Base-by-base conservation (phyloP, 2,329 filamentous ascomycete genomes). In the Scedosporium aurantiacum region DNA sequence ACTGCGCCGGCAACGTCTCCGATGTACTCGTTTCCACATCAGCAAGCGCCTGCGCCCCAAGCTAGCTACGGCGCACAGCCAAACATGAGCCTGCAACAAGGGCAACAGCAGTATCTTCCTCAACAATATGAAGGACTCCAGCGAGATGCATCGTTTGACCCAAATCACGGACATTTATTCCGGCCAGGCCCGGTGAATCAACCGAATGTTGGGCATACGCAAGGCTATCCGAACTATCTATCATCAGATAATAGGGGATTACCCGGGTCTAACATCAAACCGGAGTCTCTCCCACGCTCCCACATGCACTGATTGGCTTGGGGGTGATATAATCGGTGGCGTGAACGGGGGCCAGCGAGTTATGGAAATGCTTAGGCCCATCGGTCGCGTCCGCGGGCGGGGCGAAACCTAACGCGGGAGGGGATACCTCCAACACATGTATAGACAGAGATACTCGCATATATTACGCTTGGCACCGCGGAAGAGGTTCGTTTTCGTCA, bases 1-100 rank as follows among this genome's bases (percentile, higher is more conserved):
- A 72, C 74, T 0, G 72, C 75, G 0, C 70, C 79, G 0, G 74
- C 68, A 41, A 73, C 73, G 2, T 68, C 77, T 0, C 65, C 77
- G 0, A 69, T 82, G 63, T 82, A 82, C 64, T 67, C 77, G 1
- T 71, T 74, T 14, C 67, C 73, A 5, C 75, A 79, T 60, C 73
- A 74, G 23, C 64, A 70, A 4, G 68, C 69, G 10, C 59, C 70
- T 14, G 64, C 52, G 12, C n/a, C 60, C 18, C 60, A 55, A 12
- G 10, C 55, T n/a, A 57, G 21, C n/a, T 61, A 57, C 43, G 52
- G 37, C 18, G 16, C 52, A 18, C 60, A 61, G 32, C 16, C 60
- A 41, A 41, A 23, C 18, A 32, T 61, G 16, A 32, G 32, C 14
- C 45, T 60, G 21, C 58, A 60, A 50, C 58, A 60, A 12, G 27